These are phyloP conservation scores for Evansstolkia leycettana DNA, from an alignment of 495 filamentous ascomycete species.

Conservation along the genomic window DNA sequence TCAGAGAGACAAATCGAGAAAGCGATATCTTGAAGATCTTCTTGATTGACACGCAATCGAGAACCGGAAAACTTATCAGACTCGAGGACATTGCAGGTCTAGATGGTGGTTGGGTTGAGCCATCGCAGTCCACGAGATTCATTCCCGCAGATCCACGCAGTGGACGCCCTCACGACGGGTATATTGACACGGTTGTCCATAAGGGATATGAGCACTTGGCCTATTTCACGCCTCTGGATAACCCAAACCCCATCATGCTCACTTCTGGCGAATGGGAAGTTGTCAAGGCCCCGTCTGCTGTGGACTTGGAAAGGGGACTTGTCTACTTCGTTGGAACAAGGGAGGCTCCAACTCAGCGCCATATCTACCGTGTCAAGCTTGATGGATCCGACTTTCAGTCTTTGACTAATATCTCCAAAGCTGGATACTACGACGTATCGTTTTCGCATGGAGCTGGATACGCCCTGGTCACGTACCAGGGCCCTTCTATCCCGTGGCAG, in stretches of 20 bases:
- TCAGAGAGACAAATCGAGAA: slow-evolving; percentile 88
- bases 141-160: slow-evolving; percentile 74
- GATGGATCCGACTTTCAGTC: slow-evolving; percentile 58
- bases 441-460: slow-evolving; percentile 77
- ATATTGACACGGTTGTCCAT: slow-evolving; percentile 83
- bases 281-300: slow-evolving; percentile 70
- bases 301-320: slow-evolving; percentile 72
- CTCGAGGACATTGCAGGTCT: slow-evolving; percentile 63
- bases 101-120: slow-evolving; percentile 96
- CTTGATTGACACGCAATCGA: slow-evolving; percentile 63
- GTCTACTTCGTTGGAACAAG: slow-evolving; percentile 89
- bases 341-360: slow-evolving; percentile 74
- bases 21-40: slow-evolving; percentile 81
- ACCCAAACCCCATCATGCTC: slow-evolving; percentile 64
- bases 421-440: slow-evolving; percentile 75
- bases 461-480: slow-evolving; percentile 67
- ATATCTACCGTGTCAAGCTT: slow-evolving; percentile 81
- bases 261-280: slow-evolving; percentile 92
- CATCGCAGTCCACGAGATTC: slow-evolving; percentile 73
- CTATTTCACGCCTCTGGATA: slow-evolving; percentile 89
- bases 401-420: slow-evolving; percentile 61
- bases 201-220: slow-evolving; percentile 83
- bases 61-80: slow-evolving; percentile 69
- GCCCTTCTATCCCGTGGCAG: slow-evolving; percentile 84
- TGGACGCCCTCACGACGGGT: slow-evolving; percentile 71